These are phyloP conservation scores for Chlamydomonas sp. DNA, from an alignment of 139 green algal genomes.

Conservation along the genomic window DNA sequence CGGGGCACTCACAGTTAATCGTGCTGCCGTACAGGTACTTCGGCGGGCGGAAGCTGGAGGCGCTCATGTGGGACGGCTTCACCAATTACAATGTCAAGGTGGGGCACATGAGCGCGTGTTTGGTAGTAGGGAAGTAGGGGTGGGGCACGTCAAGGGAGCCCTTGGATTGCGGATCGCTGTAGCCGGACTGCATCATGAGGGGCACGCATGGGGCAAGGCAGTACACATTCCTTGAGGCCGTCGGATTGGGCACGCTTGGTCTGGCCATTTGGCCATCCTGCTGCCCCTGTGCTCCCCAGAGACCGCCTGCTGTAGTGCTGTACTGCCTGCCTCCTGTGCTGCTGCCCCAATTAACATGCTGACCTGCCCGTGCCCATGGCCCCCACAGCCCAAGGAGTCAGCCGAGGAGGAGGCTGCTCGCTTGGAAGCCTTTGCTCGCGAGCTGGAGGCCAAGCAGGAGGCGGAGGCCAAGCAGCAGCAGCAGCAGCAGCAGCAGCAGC, in stretches of 20 bases:
- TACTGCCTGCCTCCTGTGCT: not conserved
- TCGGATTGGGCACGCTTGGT: not conserved
- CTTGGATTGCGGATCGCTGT: too few relatives aligned
- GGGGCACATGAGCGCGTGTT: not conserved
- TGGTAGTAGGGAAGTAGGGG: too few relatives aligned
- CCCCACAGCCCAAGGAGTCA: slow-evolving; percentile 68
- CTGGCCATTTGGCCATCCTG: not conserved
- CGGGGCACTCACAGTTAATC: too few relatives aligned
- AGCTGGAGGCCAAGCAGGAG: slow-evolving; percentile 70
- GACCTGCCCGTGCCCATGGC: not conserved
- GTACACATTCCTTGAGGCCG: too few relatives aligned
- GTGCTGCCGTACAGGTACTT: slow-evolving; percentile 73
- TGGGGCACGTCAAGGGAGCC: too few relatives aligned
- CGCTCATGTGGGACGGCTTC: slow-evolving; percentile 86
- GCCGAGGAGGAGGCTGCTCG: slow-evolving; percentile 81
- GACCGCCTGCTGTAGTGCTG: too few relatives aligned
- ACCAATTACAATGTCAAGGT: slow-evolving; percentile 82
- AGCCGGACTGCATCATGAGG: too few relatives aligned
- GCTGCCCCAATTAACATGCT: too few relatives aligned
- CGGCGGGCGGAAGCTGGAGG: slow-evolving; percentile 78
- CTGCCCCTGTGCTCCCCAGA: too few relatives aligned
- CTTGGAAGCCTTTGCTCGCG: slow-evolving; percentile 77
- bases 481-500: not conserved
- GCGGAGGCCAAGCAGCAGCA: not conserved
- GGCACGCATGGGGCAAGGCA: too few relatives aligned